A percentile compares a stretch with the other conserved stretches of the same genome.
These are phyloP conservation scores for Acanthamoeba lenticulata DNA, from an alignment of 208 protist genomes.

Conservation along the genomic window DNA sequence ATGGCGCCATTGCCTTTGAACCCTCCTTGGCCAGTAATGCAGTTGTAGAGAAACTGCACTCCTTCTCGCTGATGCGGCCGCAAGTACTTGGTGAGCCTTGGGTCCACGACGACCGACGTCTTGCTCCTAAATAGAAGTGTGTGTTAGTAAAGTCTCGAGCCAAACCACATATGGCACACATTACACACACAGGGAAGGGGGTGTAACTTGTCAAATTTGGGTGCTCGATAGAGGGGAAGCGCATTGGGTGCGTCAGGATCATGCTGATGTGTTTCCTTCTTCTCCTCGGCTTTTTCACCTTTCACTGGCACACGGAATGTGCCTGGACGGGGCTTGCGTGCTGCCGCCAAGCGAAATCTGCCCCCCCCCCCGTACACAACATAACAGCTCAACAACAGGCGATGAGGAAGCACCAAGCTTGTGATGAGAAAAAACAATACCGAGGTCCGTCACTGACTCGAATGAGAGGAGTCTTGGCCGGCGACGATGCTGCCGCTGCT, in stretches of 20 bases:
- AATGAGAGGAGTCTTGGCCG: neutral
- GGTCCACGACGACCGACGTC: constrained; percentile 57
- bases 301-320: neutral
- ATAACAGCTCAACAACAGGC: neutral
- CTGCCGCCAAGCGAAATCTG: constrained; percentile 22
- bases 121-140: neutral
- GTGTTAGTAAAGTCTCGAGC: neutral
- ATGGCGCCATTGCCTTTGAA: constrained; percentile 59
- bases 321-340: neutral
- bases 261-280: constrained; percentile 12
- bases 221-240: neutral
- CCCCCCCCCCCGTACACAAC: neutral
- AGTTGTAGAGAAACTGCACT: constrained; percentile 68
- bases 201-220: constrained; percentile 46
- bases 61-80: constrained; percentile 73
- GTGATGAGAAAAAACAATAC: neutral
- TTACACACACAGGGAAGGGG: neutral
- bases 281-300: neutral
- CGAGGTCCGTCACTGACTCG: neutral
- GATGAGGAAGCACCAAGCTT: neutral
- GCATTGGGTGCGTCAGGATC: constrained; percentile 61
- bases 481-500: neutral
- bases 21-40: constrained; percentile 60
- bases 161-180: neutral
- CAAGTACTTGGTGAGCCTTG: neutral